Conservation (phyloP, 257 asterid genomes). For the Knoxia roxburghii region DNA sequence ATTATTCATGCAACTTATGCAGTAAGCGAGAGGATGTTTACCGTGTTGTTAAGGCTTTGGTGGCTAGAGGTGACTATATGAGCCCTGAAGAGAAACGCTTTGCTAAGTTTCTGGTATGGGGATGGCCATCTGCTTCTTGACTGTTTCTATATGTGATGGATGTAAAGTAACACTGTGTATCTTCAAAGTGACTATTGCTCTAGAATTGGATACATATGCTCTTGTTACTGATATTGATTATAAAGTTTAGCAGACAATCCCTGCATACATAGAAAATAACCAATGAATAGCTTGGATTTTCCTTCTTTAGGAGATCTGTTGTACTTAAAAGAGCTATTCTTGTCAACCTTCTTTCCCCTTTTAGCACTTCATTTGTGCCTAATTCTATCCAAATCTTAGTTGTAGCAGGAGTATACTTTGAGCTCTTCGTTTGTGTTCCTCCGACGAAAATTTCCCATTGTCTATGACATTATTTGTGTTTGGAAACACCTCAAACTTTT, state of each 20-base stretch:
- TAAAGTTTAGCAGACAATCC: background rate
- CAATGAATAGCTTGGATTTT: background rate
- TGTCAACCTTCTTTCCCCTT: background rate
- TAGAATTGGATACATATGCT: background rate
- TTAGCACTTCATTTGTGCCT: background rate
- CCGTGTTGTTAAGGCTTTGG: conserved; percentile 72
- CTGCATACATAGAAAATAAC: background rate
- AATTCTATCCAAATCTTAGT: background rate
- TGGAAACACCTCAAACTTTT: too few species aligned
- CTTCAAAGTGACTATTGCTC: background rate
- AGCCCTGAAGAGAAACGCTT: conserved; percentile 62
- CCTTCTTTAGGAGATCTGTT: background rate
- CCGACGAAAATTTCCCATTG: background rate
- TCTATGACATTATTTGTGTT: background rate
- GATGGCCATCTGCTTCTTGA: conserved; percentile 8
- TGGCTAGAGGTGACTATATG: conserved; percentile 54
- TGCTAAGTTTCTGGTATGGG: conserved; percentile 67
- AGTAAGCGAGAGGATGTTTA: conserved; percentile 91
- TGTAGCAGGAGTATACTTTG: background rate
- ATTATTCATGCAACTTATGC: conserved; percentile 25
- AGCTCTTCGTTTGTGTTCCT: background rate
- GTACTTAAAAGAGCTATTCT: background rate
- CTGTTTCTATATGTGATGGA: background rate
- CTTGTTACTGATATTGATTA: background rate
- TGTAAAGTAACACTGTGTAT: background rate